A percentile compares a stretch with the other conserved stretches of the same genome.
Evolutionary conservation across 2,329 filamentous ascomycete species (phyloP).

Genomic region (Clonostachys solani): DNA sequence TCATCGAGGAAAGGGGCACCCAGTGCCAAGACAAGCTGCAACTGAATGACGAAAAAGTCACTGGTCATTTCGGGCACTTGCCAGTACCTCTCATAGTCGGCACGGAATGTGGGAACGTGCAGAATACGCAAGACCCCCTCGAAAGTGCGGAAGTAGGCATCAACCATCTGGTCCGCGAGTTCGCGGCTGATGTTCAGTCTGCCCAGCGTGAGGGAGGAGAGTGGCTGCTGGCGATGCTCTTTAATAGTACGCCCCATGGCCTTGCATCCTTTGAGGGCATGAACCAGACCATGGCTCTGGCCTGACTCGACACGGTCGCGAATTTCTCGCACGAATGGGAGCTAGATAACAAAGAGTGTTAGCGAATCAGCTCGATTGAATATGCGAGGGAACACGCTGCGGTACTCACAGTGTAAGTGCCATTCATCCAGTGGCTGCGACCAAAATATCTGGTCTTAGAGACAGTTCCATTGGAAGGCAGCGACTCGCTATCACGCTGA

Average conservation of each 20-base stretch:
- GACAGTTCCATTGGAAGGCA: conserved; percentile 23
- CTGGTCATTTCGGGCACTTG: conserved; percentile 30
- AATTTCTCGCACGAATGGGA: conserved; percentile 18
- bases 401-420: conserved; percentile 30
- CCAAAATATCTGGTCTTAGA: conserved; percentile 40
- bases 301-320: conserved; percentile 16
- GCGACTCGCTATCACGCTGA: conserved; percentile 2
- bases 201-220: conserved; percentile 30
- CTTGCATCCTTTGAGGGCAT: conserved; percentile 31
- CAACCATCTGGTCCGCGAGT: conserved; percentile 45
- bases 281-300: conserved; percentile 8
- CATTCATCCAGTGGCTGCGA: conserved; percentile 47
- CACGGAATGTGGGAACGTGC: conserved; percentile 51
- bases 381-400: background rate
- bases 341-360: conserved; percentile 9
- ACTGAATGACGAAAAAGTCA: conserved; percentile 41
- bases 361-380: background rate
- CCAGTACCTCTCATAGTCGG: conserved; percentile 49
- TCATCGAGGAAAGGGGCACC: conserved; percentile 43
- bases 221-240: conserved; percentile 24
- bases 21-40: conserved; percentile 50
- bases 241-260: conserved; percentile 34
- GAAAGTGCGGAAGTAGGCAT: conserved; percentile 49
- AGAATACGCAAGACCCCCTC: conserved; percentile 54
- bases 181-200: conserved; percentile 27